Conservation (phyloP, 106 monocot genomes). For the Dioscorea zingiberensis region DNA sequence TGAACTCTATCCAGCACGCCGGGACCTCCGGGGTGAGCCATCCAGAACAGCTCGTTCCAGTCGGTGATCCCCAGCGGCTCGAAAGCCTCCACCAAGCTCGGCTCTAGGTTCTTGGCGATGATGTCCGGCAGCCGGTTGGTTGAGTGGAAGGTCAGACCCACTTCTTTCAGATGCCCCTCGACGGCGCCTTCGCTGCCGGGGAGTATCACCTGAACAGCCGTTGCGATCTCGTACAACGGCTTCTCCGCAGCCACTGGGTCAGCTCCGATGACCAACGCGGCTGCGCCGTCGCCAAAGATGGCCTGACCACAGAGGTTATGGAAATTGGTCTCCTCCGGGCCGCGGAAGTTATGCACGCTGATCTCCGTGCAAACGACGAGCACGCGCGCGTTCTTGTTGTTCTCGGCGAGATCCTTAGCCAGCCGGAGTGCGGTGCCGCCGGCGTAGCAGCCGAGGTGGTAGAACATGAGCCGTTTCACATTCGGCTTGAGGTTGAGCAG, state of each 20-base stretch:
- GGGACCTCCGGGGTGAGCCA: conserved; percentile 2
- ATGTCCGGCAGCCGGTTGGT: not conserved
- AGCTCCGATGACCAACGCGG: not conserved
- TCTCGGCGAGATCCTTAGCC: conserved; percentile 6
- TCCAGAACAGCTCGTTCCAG: not conserved
- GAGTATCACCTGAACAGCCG: not conserved
- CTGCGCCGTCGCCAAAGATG: not conserved
- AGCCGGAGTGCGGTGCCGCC: conserved; percentile 7
- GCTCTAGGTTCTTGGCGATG: not conserved
- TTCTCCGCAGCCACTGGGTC: not conserved
- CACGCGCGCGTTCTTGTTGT: conserved; percentile 1
- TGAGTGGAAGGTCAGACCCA: not conserved
- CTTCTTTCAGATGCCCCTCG: not conserved
- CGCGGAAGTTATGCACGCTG: not conserved
- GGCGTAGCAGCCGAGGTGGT: conserved; percentile 7
- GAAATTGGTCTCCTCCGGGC: not conserved
- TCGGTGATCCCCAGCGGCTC: not conserved
- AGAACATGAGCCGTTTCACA: conserved; percentile 11
- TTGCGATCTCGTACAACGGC: not conserved
- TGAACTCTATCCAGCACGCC: conserved; percentile 2
- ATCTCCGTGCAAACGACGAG: not conserved
- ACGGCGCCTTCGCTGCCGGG: not conserved
- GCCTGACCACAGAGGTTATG: not conserved
- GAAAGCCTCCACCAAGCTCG: not conserved
- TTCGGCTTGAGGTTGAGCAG: conserved; percentile 9